These are phyloP conservation scores for Rosellinia necatrix DNA, from an alignment of 2,329 filamentous ascomycete genomes.

Conservation along the genomic window DNA sequence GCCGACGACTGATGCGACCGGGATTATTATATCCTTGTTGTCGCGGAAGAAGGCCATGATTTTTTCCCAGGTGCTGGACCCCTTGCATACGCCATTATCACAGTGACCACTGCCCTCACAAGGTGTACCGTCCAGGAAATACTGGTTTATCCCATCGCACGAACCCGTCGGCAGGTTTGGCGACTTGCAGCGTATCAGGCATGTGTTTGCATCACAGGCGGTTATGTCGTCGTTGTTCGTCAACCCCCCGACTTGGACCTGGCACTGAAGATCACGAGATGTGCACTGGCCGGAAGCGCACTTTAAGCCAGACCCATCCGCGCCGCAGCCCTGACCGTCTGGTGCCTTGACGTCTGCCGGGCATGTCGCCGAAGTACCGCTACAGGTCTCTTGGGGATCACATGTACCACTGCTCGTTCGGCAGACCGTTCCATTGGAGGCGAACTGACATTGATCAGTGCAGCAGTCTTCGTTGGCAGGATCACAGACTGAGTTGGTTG, in stretches of 20 bases:
- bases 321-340: constrained; percentile 75
- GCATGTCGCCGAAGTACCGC: constrained; percentile 72
- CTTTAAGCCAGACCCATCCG: constrained; percentile 62
- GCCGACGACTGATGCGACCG: constrained; percentile 72
- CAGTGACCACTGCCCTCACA: constrained; percentile 84
- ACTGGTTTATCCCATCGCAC: constrained; percentile 81
- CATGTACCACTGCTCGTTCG: constrained; percentile 78
- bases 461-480: constrained; percentile 83
- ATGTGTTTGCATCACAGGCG: constrained; percentile 75
- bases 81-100: constrained; percentile 76
- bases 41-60: constrained; percentile 75
- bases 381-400: constrained; percentile 84
- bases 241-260: constrained; percentile 77
- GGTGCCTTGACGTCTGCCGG: constrained; percentile 71
- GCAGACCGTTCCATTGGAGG: constrained; percentile 72
- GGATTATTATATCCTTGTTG: constrained; percentile 83
- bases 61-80: constrained; percentile 70
- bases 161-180: constrained; percentile 67
- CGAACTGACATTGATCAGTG: constrained; percentile 67
- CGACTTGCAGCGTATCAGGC: constrained; percentile 76
- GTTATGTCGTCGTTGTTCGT: constrained; percentile 76
- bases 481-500: constrained; percentile 75
- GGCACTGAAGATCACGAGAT: constrained; percentile 86
- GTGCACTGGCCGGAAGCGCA: constrained; percentile 97
- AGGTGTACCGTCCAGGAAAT: constrained; percentile 89